phyloP scores from a whole-genome alignment of 148 eudicot species.

The Amaranthus hypochondriacus region DNA sequence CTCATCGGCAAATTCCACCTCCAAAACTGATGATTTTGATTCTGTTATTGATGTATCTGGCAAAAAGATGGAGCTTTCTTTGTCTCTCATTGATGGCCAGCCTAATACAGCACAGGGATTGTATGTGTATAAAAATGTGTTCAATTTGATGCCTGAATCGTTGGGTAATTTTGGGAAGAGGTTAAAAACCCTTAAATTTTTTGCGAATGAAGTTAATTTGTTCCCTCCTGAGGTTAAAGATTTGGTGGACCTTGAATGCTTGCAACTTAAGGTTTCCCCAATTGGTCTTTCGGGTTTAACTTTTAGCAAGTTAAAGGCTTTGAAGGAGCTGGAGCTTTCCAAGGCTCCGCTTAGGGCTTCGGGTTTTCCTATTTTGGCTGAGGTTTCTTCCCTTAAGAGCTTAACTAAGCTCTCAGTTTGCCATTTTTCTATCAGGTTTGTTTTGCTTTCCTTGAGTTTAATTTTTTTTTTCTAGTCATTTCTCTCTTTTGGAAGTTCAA shows the following conservation, averaged over 20 bases:
- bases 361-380: slow-evolving; percentile 51
- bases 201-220: slow-evolving; percentile 74
- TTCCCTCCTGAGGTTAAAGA: slow-evolving; percentile 59
- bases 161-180: slow-evolving; percentile 38
- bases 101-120: slow-evolving; percentile 24
- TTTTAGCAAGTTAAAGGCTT: slow-evolving; percentile 42
- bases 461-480: not conserved
- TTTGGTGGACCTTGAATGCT: slow-evolving; percentile 51
- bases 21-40: slow-evolving; percentile 23
- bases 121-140: slow-evolving; percentile 62
- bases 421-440: slow-evolving; percentile 79
- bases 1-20: not conserved
- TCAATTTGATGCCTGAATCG: slow-evolving; percentile 66
- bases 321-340: slow-evolving; percentile 78
- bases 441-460: not conserved
- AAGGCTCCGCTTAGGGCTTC: slow-evolving; percentile 51
- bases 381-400: slow-evolving; percentile 57
- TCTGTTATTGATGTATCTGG: slow-evolving; percentile 59
- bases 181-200: slow-evolving; percentile 69
- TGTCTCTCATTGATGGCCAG: slow-evolving; percentile 25
- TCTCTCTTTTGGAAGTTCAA: too few species aligned
- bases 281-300: slow-evolving; percentile 56
- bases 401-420: slow-evolving; percentile 75
- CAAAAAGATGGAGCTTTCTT: slow-evolving; percentile 56
- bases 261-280: slow-evolving; percentile 64